Percentiles rank a stretch among this genome's conserved stretches.
phyloP scores from a whole-genome alignment of 1,284 basidiomycete genomes.

The Ganoderma multipileum region DNA sequence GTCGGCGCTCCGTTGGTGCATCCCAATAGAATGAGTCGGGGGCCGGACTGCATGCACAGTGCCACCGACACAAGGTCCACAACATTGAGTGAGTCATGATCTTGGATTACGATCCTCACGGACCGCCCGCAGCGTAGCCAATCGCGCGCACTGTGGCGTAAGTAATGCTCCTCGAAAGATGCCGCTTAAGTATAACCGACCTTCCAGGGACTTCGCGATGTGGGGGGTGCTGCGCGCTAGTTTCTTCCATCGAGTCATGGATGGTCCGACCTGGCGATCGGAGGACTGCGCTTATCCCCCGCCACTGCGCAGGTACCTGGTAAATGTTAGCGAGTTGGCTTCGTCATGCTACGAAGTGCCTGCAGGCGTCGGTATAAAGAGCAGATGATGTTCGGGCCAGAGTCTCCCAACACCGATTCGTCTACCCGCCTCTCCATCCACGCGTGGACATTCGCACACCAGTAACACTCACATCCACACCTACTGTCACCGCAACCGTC shows the following conservation, averaged over 20 bases:
- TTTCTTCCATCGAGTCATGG: background rate
- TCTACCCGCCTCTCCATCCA: background rate
- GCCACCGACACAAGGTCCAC: background rate
- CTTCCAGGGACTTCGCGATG: no score
- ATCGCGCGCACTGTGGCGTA: background rate
- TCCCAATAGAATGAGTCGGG: background rate
- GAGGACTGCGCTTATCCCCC: background rate
- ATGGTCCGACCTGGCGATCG: background rate
- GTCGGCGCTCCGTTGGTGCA: background rate
- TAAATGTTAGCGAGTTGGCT: background rate
- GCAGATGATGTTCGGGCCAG: background rate
- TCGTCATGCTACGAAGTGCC: background rate
- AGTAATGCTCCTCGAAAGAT: background rate
- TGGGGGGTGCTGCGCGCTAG: background rate
- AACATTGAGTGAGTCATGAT: background rate
- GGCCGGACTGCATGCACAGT: background rate
- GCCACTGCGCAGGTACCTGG: background rate
- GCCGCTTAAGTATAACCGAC: no score
- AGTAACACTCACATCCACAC: background rate
- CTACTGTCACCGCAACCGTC: background rate
- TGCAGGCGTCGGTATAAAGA: background rate
- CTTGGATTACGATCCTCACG: background rate
- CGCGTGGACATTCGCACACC: background rate
- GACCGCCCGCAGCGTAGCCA: background rate
- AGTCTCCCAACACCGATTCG: background rate